Conservation (phyloP, 2,329 filamentous ascomycete species). For the Emergomyces orientalis region DNA sequence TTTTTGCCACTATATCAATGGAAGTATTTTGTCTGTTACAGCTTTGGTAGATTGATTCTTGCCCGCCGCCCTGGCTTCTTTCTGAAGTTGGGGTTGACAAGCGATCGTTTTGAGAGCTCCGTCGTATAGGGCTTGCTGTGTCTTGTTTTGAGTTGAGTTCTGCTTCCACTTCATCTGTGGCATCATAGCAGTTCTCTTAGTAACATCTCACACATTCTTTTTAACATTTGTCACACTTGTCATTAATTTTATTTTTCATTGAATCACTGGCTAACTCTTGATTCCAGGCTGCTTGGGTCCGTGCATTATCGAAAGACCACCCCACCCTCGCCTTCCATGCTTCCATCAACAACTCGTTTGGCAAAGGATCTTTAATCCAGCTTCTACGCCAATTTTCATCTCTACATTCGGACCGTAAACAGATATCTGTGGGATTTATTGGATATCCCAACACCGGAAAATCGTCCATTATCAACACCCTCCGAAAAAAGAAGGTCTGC, state of each 20-base stretch:
- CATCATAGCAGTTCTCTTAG: conserved; percentile 86
- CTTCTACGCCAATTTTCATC: conserved; percentile 87
- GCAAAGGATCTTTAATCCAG: conserved; percentile 87
- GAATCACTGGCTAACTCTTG: conserved; percentile 21
- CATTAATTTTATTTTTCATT: conserved; percentile 20
- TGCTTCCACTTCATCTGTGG: conserved; percentile 54
- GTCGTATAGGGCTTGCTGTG: conserved; percentile 68
- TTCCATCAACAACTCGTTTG: conserved; percentile 90
- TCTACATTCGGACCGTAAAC: conserved; percentile 81
- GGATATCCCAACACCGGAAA: conserved; percentile 93
- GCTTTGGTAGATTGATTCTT: conserved; percentile 88
- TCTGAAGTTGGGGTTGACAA: conserved; percentile 57
- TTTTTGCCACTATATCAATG: conserved; percentile 42
- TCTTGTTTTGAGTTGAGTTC: conserved; percentile 97
- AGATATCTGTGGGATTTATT: conserved; percentile 85
- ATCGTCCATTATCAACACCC: conserved; percentile 92
- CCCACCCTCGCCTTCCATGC: conserved; percentile 93
- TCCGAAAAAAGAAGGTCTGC: conserved; percentile 89
- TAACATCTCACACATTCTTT: conserved; percentile 82
- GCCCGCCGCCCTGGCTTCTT: conserved; percentile 57
- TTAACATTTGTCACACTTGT: conserved; percentile 20
- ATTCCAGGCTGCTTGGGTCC: conserved; percentile 82
- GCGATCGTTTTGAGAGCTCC: conserved; percentile 78
- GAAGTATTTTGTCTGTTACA: conserved; percentile 86
- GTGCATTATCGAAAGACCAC: conserved; percentile 75